These are phyloP conservation scores for Ocimum tenuiflorum DNA, from an alignment of 257 asterid species.

Conservation along the genomic window DNA sequence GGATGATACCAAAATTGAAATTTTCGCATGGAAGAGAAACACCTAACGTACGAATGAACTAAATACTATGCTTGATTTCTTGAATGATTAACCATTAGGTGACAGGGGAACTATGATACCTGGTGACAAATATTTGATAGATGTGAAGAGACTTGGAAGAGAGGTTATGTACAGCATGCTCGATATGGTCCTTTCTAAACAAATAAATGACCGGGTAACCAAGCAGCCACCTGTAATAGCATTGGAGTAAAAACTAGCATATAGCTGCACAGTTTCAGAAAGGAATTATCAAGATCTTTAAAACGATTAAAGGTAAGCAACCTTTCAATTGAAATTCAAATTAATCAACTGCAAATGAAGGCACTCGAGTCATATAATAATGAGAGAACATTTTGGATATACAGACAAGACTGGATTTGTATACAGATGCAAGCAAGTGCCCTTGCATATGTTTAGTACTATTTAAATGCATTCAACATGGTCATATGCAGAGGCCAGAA, in stretches of 20 bases:
- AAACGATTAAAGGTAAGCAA: neutral
- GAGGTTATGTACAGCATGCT: slow-evolving; percentile 60
- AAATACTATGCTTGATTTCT: neutral
- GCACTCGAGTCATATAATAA: neutral
- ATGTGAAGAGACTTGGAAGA: slow-evolving; percentile 66
- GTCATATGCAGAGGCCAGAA: neutral
- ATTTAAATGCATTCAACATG: neutral
- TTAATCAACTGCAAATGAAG: neutral
- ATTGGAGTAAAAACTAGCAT: neutral
- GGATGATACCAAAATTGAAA: neutral
- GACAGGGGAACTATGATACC: slow-evolving; percentile 23
- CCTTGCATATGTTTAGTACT: neutral
- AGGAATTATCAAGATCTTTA: neutral
- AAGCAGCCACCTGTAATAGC: slow-evolving; percentile 64
- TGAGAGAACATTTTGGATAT: neutral
- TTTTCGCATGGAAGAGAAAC: neutral
- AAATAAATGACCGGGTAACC: slow-evolving; percentile 78
- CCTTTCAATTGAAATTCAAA: neutral
- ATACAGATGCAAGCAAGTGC: neutral
- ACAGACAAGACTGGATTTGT: neutral
- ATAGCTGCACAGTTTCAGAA: neutral
- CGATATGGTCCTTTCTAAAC: slow-evolving; percentile 51
- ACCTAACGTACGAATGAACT: neutral
- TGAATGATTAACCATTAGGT: neutral
- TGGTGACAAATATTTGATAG: slow-evolving; percentile 53